Base-by-base conservation (phyloP, 2,329 filamentous ascomycete species). In the Fusarium sp. region DNA sequence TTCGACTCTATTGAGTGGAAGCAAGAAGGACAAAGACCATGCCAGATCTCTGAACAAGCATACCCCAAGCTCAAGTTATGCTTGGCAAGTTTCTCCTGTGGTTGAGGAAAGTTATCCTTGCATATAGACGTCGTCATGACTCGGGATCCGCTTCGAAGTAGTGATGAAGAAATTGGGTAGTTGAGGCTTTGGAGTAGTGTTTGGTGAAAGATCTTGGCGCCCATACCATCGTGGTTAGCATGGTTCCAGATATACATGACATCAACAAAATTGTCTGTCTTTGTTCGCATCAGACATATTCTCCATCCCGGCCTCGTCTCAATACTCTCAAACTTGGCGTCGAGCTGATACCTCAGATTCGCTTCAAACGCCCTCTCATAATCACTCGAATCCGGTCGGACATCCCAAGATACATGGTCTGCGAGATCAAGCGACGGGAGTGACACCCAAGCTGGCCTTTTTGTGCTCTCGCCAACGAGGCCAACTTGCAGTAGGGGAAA, bases 241-340 rank as follows among this genome's bases (percentile, higher is more conserved):
- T 69, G 66, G 2, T 39, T 69, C 64, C 64, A 69, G 1, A 55
- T 28, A 26, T 55, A 69, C 36, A 69, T 69, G 3, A 38, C 57
- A 7, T 69, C 66, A 14, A 69, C 64, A 3, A 69, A 63, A 1
- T 30, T 20, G 1, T 28, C 30, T 3, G 38, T 42, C 5, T 35
- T 28, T 0, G 65, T 38, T 1, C 65, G 36, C 56, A 69, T 69
- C 1, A 69, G 10, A 5, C 68, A 20, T 7, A 69, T 17, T 13
- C 66, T 54, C 66, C 66, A 69, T 0, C 66, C 66, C 0, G 66
- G 66, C 4, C 36, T 35, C 5, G 56, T 41, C 36, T 63, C 66
- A 1, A 63, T 5, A 6, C 3, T 39, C 1, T 69, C 66, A 14
- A 63, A 69, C 3, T 50, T 69, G 4, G 22, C 5, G 15, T 69